Evolutionary conservation across 1,284 basidiomycete species (phyloP).

Genomic region (Irpex sp.): DNA sequence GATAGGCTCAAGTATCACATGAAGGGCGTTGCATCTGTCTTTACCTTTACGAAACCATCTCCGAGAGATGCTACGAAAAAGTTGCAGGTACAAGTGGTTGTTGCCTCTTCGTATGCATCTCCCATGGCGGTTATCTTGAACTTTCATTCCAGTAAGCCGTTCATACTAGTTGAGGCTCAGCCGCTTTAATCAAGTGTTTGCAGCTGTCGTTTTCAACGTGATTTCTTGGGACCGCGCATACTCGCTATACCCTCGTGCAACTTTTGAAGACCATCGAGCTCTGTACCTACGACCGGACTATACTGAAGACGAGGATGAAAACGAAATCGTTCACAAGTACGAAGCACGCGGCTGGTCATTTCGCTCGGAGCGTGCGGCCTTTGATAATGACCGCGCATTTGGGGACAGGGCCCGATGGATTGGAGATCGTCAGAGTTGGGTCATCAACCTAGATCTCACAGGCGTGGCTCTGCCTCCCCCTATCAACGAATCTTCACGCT

Average conservation of each 20-base stretch:
- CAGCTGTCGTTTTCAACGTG: conserved; percentile 27
- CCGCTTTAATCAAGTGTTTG: conserved; percentile 27
- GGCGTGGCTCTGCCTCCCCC: conserved; percentile 14
- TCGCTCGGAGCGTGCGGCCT: background rate
- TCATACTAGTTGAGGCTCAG: background rate
- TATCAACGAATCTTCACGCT: background rate
- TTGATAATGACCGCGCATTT: conserved; percentile 13
- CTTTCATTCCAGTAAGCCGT: conserved; percentile 15
- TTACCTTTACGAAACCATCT: conserved; percentile 9
- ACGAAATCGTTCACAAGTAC: conserved; percentile 22
- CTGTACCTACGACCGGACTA: conserved; percentile 11
- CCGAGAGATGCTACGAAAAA: background rate
- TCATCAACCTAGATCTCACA: conserved; percentile 16
- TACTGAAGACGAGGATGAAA: conserved; percentile 3
- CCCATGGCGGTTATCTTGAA: conserved; percentile 14
- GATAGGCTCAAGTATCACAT: background rate
- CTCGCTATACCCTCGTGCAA: conserved; percentile 27
- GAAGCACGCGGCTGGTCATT: conserved; percentile 21
- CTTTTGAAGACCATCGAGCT: conserved; percentile 23
- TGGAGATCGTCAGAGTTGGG: conserved; percentile 21
- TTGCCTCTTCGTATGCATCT: background rate
- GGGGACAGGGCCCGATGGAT: conserved; percentile 20
- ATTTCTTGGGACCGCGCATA: conserved; percentile 23
- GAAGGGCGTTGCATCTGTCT: conserved; percentile 8
- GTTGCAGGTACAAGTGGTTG: conserved; percentile 15